These are phyloP conservation scores for Penicillium sp. DNA, from an alignment of 2,329 filamentous ascomycete genomes.

Conservation along the genomic window DNA sequence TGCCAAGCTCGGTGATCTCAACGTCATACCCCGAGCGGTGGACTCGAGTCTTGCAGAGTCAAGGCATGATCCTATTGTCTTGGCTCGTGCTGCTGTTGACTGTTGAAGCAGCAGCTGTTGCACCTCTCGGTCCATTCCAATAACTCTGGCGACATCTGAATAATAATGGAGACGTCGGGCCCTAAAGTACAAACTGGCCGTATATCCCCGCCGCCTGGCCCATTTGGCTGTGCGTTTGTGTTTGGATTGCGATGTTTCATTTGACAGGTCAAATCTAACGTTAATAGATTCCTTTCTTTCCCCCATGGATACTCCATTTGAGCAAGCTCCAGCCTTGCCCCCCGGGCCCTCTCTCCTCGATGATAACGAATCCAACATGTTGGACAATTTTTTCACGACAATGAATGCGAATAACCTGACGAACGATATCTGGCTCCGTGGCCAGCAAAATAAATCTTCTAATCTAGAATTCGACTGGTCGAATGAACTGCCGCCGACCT, in stretches of 20 bases:
- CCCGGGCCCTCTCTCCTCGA: conserved; percentile 61
- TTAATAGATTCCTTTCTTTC: conserved; percentile 32
- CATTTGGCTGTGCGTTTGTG: conserved; percentile 59
- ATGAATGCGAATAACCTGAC: conserved; percentile 38
- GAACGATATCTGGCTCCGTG: conserved; percentile 36
- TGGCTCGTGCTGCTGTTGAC: conserved; percentile 20
- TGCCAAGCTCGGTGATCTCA: no score
- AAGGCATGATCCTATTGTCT: conserved; percentile 28
- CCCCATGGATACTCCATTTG: conserved; percentile 33
- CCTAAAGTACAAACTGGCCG: conserved; percentile 32
- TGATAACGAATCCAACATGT: conserved; percentile 51
- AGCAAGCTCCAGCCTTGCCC: conserved; percentile 56
- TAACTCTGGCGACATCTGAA: neutral
- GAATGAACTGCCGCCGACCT: conserved; percentile 55
- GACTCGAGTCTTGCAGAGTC: neutral
- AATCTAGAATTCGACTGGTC: conserved; percentile 36
- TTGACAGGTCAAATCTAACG: neutral
- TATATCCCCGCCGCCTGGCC: conserved; percentile 51
- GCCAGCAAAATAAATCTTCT: conserved; percentile 26
- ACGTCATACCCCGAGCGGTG: no score
- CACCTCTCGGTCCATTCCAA: conserved; percentile 1
- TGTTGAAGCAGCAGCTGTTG: conserved; percentile 20
- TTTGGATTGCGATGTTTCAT: neutral
- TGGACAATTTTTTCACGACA: conserved; percentile 47
- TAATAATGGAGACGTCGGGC: conserved; percentile 31